These are phyloP conservation scores for Botrytis fragariae DNA, from an alignment of 2,329 filamentous ascomycete genomes.

Conservation along the genomic window DNA sequence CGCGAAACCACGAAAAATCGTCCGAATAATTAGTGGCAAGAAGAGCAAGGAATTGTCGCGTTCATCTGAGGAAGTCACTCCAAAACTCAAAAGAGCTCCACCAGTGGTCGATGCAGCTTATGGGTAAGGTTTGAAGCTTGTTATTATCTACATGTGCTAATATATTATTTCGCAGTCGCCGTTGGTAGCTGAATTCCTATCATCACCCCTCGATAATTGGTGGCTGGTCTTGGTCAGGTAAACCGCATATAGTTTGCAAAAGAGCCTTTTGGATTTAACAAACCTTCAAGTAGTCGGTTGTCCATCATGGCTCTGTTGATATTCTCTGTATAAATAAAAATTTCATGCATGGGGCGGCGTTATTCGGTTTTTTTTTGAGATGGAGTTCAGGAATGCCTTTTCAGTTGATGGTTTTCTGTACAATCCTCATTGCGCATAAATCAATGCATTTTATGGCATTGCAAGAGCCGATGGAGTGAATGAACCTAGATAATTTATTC, in stretches of 20 bases:
- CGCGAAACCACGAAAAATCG: constrained; percentile 23
- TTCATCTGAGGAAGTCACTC: constrained; percentile 38
- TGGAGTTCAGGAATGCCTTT: constrained; percentile 18
- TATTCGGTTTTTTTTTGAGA: constrained; percentile 9
- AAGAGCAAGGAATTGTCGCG: constrained; percentile 30
- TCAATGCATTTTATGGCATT: constrained; percentile 11
- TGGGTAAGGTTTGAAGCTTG: constrained; percentile 30
- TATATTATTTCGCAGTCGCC: constrained; percentile 35
- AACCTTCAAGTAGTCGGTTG: constrained; percentile 36
- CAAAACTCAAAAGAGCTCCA: constrained; percentile 38
- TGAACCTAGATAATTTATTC: constrained; percentile 7
- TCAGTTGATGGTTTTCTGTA: constrained; percentile 24
- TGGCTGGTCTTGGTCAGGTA: constrained; percentile 17
- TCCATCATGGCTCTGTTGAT: constrained; percentile 23
- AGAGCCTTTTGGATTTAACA: constrained; percentile 22
- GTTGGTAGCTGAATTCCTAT: constrained; percentile 39
- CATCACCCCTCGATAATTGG: background rate
- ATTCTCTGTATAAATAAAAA: constrained; percentile 24
- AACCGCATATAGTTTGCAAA: constrained; percentile 32
- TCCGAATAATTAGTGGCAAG: constrained; percentile 24
- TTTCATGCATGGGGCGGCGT: constrained; percentile 21
- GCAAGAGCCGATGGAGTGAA: constrained; percentile 1
- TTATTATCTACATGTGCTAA: constrained; percentile 27
- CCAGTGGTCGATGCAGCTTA: constrained; percentile 44
- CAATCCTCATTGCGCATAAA: constrained; percentile 20